Evolutionary conservation across 192 early-diverging fungal genomes (phyloP), one percentile per base, ranked within the genome.

Genomic region (Piromyces sp.): DNA sequence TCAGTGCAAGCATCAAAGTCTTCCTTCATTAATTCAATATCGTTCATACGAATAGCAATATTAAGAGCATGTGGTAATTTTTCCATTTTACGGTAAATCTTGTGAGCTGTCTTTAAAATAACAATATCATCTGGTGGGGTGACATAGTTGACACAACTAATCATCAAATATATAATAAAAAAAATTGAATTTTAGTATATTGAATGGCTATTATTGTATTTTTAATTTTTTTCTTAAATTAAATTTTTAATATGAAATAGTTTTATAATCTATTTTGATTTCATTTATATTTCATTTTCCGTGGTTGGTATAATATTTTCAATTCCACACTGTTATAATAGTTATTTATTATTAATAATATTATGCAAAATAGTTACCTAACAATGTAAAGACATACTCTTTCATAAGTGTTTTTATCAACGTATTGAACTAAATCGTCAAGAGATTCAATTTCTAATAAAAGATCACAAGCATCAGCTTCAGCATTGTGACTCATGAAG

Each of bases 381-480:
- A 94, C 85, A 89, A 99, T 96, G 86, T 99, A 99, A 30, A 95
- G 86, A 82, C 98, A 98, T 30, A 99, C 96, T 30, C 98, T 94
- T 83, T 91, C 89, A 86, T 94, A 98, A 13, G 95, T 96, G 82
- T 97, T 92, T 86, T 95, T 94, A 87, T 96, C 95, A 30, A 98
- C 95, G 85, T 94, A 96, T 51, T 89, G 84, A 13, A 92, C 90
- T 22, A 99, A 84, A 80, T 93, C 83, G 79, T 95, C 93, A 81
- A 97, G 89, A 31, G 89, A 89, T 84, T 96, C 96, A 79, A 99
- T 83, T 87, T 97, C 96, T 79, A 96, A 83, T 81, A 99, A 88
- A 82, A 99, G 88, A 88, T 99, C 98, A 83, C 97, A 95, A 12
- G 98, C 97, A 88, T 99, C 98, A 2, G 96, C 96, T 85, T 99